A percentile compares a stretch with the other conserved stretches of the same genome.
Conservation (phyloP, 306 rosid species). For the Quercus robur region DNA sequence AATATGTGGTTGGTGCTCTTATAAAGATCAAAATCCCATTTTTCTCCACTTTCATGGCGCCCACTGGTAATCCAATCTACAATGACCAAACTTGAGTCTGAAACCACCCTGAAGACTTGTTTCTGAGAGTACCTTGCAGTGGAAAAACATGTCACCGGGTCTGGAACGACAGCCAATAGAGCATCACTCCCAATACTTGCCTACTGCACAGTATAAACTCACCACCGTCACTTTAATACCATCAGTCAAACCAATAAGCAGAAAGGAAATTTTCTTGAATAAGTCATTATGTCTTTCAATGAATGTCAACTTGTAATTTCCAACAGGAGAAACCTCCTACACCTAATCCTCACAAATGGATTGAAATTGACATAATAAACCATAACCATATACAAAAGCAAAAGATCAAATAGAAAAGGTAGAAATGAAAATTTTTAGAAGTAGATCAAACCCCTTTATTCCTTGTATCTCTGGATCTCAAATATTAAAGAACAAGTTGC, state of each 20-base stretch:
- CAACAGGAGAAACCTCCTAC: slow-evolving; percentile 1
- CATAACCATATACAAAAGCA: neutral
- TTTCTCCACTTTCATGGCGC: slow-evolving; percentile 89
- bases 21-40: slow-evolving; percentile 84
- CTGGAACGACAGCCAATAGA: slow-evolving; percentile 77
- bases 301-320: neutral
- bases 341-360: slow-evolving; percentile 4
- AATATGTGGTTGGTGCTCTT: slow-evolving; percentile 73
- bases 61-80: slow-evolving; percentile 99
- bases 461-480: neutral
- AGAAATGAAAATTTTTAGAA: neutral
- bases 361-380: too few species aligned
- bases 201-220: slow-evolving; percentile 49
- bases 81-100: slow-evolving; percentile 73
- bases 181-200: slow-evolving; percentile 78
- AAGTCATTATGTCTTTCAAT: neutral
- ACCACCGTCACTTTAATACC: slow-evolving; percentile 17
- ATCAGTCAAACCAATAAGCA: neutral
- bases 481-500: neutral
- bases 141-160: slow-evolving; percentile 97
- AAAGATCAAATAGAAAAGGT: neutral
- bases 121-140: slow-evolving; percentile 87
- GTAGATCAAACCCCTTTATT: neutral
- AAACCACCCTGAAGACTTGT: slow-evolving; percentile 62
- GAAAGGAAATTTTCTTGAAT: slow-evolving; percentile 7